Evolutionary conservation across 164 flowering plant species (phyloP).

Genomic region (Aristolochia contorta): DNA sequence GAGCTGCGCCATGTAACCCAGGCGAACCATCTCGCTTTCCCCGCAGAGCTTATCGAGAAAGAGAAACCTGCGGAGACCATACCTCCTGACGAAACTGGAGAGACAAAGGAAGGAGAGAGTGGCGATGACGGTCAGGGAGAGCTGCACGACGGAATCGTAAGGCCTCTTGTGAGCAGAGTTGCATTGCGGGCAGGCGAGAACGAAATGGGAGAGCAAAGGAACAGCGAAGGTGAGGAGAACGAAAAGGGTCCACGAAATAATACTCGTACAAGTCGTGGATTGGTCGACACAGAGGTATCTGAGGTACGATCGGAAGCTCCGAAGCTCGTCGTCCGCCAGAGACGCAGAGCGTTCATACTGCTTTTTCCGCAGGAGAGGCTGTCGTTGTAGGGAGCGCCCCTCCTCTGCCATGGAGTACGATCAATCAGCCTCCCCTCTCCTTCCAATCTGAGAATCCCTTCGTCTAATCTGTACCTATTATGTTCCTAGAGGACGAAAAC

Average conservation of each 20-base stretch:
- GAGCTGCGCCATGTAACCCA: slow-evolving; percentile 52
- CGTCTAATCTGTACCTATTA: too few relatives aligned
- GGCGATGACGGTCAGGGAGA: slow-evolving; percentile 58
- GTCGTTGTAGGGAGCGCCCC: neutral
- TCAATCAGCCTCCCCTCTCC: too few relatives aligned
- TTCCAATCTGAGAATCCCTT: too few relatives aligned
- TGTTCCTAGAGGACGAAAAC: too few relatives aligned
- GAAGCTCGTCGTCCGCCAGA: slow-evolving; percentile 45
- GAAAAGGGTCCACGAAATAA: slow-evolving; percentile 66
- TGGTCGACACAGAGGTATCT: slow-evolving; percentile 91
- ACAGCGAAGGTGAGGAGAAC: slow-evolving; percentile 42
- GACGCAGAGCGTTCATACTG: neutral
- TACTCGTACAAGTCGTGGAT: slow-evolving; percentile 27
- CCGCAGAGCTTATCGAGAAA: slow-evolving; percentile 73
- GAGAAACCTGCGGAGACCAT: slow-evolving; percentile 67
- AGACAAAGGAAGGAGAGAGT: slow-evolving; percentile 62
- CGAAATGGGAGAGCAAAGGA: slow-evolving; percentile 58
- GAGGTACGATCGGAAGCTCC: slow-evolving; percentile 58
- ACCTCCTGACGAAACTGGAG: slow-evolving; percentile 41
- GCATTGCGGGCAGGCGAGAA: slow-evolving; percentile 55
- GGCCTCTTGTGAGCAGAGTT: slow-evolving; percentile 56
- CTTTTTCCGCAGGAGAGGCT: neutral
- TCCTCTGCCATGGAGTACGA: neutral
- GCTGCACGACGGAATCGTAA: slow-evolving; percentile 53
- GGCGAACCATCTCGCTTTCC: slow-evolving; percentile 74